Base-by-base conservation (phyloP, 495 filamentous ascomycete genomes). In the Evernia prunastri region DNA sequence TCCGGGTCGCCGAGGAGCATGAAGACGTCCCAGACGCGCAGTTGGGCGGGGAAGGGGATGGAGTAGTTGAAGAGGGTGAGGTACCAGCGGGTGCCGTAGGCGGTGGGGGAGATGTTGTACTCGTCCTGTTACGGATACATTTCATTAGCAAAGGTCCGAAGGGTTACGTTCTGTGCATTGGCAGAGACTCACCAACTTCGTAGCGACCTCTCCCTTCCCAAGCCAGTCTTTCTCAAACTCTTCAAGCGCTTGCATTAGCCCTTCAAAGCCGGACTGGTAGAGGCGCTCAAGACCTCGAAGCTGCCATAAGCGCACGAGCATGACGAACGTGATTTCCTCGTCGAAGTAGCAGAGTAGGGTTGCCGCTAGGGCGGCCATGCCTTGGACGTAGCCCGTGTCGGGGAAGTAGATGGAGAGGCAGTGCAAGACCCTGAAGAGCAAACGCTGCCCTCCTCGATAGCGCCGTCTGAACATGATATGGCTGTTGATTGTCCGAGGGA, bases 21-120 rank as follows among this genome's bases (percentile, higher is more conserved):
- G 76, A 99, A 97, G 1, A 96, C 90, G 70, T 99, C 94, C 94
- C 94, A 99, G 8, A 99, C 90, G 56, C 94, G 87, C n/a, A 99
- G 88, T 72, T 99, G 94, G 13, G 95, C 95, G 0, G 90, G 83
- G 70, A 97, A 99, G 4, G 94, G 94, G 64, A 99, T 91, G 23
- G 90, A 95, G 67, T 97, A 89, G 76, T 97, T 97, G 81, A 99
- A 99, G 9, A 99, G 82, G 4, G 94, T 99, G 36, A 99, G 81
- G 72, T 99, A 99, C 94, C 94, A 99, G 35, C 92, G 80, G 1
- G 93, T 97, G 37, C 92, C 95, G 73, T 97, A 99, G 27, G 92
- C 87, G 9, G 92, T 99, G 23, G 92, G 84, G 49, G 88, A 83
- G 66, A 99, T 94, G 56, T 81, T 79, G 23, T 96, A 80, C 68